Evolutionary conservation across 108 stramenopile species (phyloP), one percentile per base, ranked within the genome.

Genomic region (Cyclotella sp.): DNA sequence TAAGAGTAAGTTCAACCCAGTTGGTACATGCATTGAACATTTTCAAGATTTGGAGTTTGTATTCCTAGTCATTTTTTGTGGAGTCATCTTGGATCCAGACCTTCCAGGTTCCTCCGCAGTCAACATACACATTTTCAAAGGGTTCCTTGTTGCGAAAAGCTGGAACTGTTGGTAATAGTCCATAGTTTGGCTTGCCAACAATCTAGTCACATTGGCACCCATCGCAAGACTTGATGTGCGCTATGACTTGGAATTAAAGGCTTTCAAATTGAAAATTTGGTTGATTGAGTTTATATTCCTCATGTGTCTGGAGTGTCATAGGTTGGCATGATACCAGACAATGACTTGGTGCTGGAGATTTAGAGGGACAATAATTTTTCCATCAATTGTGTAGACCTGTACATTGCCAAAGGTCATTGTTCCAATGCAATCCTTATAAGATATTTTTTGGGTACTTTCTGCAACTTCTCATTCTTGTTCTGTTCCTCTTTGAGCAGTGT

Each of bases 281-380:
- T 26, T 22, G 24, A 68, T 73, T 3, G 62, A 46, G 24, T 72
- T 72, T 0, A 61, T 46, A 41, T 18, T 43, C 16, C 71, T 15
- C 41, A 52, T 65, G 12, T 65, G 26, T 41, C 77, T 47, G 18
- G 70, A 44, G 19, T 78, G 70, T 5, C 46, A 51, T 0, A 78
- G 53, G 22, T 63, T 71, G 12, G 29, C 16, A 47, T 78, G 77
- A 24, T 78, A 78, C 61, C 77, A 71, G 12, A 49, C 26, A 27
- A 78, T 28, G 43, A 78, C 41, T 4, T 43, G 21, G 4, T 29
- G 18, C 19, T 72, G 77, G 3, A 72, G 19, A 22, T 10, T 53
- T 0, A 14, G 41, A 30, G 60, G 62, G 4, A 63, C 77, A 51
- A 24, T 42, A 42, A 68, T 28, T 40, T 54, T 57, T 12, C 46